phyloP scores from a whole-genome alignment of 2,329 filamentous ascomycete genomes.

The Cadophora sp. region DNA sequence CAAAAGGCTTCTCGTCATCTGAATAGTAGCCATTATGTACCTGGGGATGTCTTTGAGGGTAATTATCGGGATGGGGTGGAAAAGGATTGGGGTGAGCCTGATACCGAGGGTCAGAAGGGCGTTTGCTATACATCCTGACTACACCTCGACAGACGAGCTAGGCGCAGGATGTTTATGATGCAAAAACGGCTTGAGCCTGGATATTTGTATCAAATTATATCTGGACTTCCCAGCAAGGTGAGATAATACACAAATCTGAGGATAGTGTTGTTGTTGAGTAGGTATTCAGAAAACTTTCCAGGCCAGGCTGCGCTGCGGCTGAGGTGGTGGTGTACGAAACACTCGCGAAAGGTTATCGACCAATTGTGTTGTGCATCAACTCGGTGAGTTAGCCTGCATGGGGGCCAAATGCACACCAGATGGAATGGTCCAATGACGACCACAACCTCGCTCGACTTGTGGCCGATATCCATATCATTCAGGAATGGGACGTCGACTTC shows the following conservation, averaged over 20 bases:
- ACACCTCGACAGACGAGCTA: not conserved
- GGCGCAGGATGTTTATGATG: no score
- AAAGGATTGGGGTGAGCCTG: not conserved
- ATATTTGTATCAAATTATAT: no score
- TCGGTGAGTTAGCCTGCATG: slow-evolving; percentile 13
- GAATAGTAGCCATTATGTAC: not conserved
- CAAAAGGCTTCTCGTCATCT: no score
- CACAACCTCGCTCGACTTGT: not conserved
- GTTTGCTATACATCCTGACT: not conserved
- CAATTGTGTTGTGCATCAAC: not conserved
- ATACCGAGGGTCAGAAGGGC: not conserved
- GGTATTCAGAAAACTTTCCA: not conserved
- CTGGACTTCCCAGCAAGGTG: no score
- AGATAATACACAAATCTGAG: not conserved
- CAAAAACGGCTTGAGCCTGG: no score
- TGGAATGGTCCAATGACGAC: not conserved
- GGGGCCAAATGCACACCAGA: not conserved
- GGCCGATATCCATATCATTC: not conserved
- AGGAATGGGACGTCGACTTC: not conserved
- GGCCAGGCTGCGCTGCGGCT: not conserved
- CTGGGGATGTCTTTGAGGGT: not conserved
- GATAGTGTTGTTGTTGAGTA: not conserved
- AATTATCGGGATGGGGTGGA: not conserved
- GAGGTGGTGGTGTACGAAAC: not conserved
- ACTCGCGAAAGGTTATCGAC: not conserved